Evolutionary conservation across 805 yeast species (phyloP), one percentile per base, ranked within the genome.

Genomic region (Clavispora asparagi): DNA sequence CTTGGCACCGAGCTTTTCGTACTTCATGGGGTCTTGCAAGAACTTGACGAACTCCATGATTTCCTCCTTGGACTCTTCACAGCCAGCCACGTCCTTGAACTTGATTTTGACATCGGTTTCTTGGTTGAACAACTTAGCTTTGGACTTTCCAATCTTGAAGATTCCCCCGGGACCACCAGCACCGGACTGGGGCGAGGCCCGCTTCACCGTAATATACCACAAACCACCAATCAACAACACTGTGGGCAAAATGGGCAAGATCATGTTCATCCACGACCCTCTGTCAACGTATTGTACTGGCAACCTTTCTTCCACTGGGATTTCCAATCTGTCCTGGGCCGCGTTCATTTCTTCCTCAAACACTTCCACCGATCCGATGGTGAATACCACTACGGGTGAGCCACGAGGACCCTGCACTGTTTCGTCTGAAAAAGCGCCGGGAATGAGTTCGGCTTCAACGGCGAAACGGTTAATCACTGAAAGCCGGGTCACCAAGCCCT

Each of bases 21-120:
- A 94, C 63, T 90, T 88, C 46, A 77, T 74, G 9, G 99, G 99
- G 54, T 89, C 80, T 63, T 92, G 87, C 67, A 94, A 79, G 63
- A 95, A 94, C 56, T 85, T 82, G 44, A 94, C 99, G 74, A 94
- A 94, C 67, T 94, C 99, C 96, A 90, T 88, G 51, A 94, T 91
- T 68, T 94, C 99, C 55, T 84, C 92, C 67, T 94, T 94, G 10
- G 99, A 96, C 69, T 94, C 99, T 51, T 84, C 86, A 74, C 92
- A 87, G 44, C 99, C 99, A 1, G 99, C 99, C 43, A 94, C 99
- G 65, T 95, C 98, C 57, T 83, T 80, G 62, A 94, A 94, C 63
- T 83, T 85, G 43, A 89, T 84, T 62, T 87, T 88, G 50, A 94
- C 87, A 52, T 89, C 95, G 2, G 91, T 84, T 55, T 94, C 97